A percentile compares a stretch with the other conserved stretches of the same genome.
Conservation (phyloP, 805 yeast species). For the Komagataella ulmi region DNA sequence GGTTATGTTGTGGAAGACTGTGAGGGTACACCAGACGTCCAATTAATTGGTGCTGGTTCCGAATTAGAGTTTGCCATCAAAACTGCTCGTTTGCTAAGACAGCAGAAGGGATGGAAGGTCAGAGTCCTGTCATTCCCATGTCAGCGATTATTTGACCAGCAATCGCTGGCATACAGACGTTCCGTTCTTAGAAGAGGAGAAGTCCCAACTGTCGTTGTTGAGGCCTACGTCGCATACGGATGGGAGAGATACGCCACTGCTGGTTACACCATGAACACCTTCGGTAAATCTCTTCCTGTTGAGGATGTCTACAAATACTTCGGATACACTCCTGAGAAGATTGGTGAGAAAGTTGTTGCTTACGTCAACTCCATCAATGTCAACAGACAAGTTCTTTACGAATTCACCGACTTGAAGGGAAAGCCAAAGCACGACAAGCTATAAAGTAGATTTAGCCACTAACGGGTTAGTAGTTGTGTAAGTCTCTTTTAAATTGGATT, state of each 20-base stretch:
- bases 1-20: slow-evolving; percentile 15
- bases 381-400: slow-evolving; percentile 4
- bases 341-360: slow-evolving; percentile 12
- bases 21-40: slow-evolving; percentile 9
- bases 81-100: slow-evolving; percentile 12
- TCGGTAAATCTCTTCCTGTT: slow-evolving; percentile 22
- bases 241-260: slow-evolving; percentile 25
- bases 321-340: slow-evolving; percentile 14
- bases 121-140: slow-evolving; percentile 19
- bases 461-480: neutral
- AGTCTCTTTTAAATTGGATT: neutral
- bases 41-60: slow-evolving; percentile 16
- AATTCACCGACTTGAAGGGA: slow-evolving; percentile 4
- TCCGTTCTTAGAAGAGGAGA: slow-evolving; percentile 13
- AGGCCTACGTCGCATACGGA: slow-evolving; percentile 20
- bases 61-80: slow-evolving; percentile 17
- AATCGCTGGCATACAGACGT: slow-evolving; percentile 13
- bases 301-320: slow-evolving; percentile 17
- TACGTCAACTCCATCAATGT: slow-evolving; percentile 8
- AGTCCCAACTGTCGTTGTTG: slow-evolving; percentile 17
- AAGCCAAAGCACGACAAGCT: slow-evolving; percentile 6
- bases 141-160: slow-evolving; percentile 18
- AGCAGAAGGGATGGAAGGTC: slow-evolving; percentile 10
- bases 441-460: neutral
- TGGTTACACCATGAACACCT: slow-evolving; percentile 18